These are phyloP conservation scores for Discostella stelligeroides DNA, from an alignment of 108 stramenopile species.

Conservation along the genomic window DNA sequence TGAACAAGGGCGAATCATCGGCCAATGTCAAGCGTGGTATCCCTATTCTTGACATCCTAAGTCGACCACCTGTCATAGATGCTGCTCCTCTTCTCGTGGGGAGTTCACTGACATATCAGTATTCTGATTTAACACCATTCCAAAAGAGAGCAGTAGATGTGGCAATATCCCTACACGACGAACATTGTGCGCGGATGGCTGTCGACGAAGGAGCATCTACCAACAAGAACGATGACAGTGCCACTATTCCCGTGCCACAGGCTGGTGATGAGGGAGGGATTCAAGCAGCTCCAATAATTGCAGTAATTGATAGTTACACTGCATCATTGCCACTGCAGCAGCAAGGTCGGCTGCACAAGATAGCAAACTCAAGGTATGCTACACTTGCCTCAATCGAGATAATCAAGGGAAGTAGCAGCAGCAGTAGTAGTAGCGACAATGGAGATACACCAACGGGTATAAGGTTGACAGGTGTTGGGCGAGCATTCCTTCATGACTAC, in stretches of 20 bases:
- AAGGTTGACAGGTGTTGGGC: conserved; percentile 64
- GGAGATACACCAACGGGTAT: conserved; percentile 39
- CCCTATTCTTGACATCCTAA: conserved; percentile 15
- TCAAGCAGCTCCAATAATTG: conserved; percentile 60
- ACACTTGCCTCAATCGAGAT: conserved; percentile 69
- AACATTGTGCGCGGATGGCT: not conserved
- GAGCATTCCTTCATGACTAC: conserved; percentile 55
- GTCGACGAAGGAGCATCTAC: not conserved
- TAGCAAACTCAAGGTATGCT: too few relatives aligned
- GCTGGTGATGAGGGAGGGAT: conserved; percentile 31
- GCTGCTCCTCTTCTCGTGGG: conserved; percentile 28
- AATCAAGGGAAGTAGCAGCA: conserved; percentile 11
- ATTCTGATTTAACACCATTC: conserved; percentile 22
- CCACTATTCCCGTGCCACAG: too few relatives aligned
- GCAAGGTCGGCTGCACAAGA: not conserved
- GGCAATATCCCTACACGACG: conserved; percentile 22
- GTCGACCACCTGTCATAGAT: not conserved
- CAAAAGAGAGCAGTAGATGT: conserved; percentile 31
- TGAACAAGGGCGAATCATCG: too few relatives aligned
- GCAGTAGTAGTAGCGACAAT: not conserved
- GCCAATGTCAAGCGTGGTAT: conserved; percentile 13
- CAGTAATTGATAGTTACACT: conserved; percentile 54
- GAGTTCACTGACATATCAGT: conserved; percentile 13
- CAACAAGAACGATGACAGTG: not conserved
- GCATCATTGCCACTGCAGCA: conserved; percentile 3